Conservation (phyloP, 768 basidiomycete genomes). For the Thelephora aurantiotincta region DNA sequence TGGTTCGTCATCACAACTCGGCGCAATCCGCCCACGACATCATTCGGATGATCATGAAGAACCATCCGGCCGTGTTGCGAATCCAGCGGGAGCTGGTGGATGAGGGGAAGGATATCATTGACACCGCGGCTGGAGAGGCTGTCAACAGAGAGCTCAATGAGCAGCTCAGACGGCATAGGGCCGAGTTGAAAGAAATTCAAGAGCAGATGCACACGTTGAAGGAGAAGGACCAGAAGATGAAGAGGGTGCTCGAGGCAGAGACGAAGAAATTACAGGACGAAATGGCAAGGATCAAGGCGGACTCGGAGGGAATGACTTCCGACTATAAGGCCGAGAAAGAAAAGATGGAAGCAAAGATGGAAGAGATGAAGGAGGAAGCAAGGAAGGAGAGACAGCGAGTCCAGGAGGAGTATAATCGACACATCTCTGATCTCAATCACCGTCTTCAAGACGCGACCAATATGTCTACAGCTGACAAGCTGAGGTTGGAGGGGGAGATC, state of each 20-base stretch:
- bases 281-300: background rate
- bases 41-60: constrained; percentile 3
- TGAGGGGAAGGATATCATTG: constrained; percentile 4
- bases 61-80: constrained; percentile 4
- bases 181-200: constrained; percentile 24
- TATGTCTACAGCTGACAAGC: no score
- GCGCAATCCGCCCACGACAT: constrained; percentile 4
- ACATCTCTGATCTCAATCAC: no score
- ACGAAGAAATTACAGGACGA: background rate
- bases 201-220: constrained; percentile 5
- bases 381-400: no score
- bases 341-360: no score
- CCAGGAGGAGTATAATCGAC: no score
- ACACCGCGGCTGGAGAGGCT: constrained; percentile 20
- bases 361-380: no score
- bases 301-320: no score
- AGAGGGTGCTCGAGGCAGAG: background rate
- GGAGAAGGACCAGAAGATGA: constrained; percentile 6
- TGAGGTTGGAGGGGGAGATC: no score
- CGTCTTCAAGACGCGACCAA: no score
- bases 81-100: constrained; percentile 11
- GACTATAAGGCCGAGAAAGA: no score
- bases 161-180: constrained; percentile 29
- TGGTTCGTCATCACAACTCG: constrained; percentile 4
- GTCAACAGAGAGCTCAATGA: constrained; percentile 34